Conservation (phyloP, 495 filamentous ascomycete species). For the Letharia columbiana region DNA sequence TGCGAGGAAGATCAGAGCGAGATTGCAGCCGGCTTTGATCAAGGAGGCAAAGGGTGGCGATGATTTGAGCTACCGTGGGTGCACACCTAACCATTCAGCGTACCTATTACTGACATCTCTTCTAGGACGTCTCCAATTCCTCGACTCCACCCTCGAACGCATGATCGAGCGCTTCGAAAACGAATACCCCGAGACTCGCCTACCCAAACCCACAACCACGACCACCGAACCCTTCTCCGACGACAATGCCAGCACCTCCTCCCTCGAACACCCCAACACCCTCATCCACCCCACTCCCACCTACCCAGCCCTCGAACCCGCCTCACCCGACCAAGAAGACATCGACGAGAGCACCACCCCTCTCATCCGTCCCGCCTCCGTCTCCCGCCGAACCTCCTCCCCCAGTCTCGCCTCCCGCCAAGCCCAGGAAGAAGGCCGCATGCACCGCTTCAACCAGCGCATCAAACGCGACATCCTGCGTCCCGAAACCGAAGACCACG, state of each 20-base stretch:
- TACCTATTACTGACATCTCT: slow-evolving; percentile 21
- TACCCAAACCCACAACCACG: slow-evolving; percentile 28
- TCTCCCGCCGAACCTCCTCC: slow-evolving; percentile 66
- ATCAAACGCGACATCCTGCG: slow-evolving; percentile 62
- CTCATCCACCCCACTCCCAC: slow-evolving; percentile 45
- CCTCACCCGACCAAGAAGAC: slow-evolving; percentile 34
- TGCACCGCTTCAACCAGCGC: slow-evolving; percentile 76
- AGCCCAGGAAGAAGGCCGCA: slow-evolving; percentile 79
- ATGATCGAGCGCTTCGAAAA: slow-evolving; percentile 95
- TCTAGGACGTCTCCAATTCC: slow-evolving; percentile 72
- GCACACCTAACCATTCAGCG: slow-evolving; percentile 21
- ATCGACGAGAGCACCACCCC: slow-evolving; percentile 29
- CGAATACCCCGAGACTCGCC: slow-evolving; percentile 83
- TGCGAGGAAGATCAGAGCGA: slow-evolving; percentile 75
- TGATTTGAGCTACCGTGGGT: slow-evolving; percentile 68
- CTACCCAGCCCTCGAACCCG: slow-evolving; percentile 34
- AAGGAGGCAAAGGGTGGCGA: slow-evolving; percentile 61
- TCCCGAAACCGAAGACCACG: slow-evolving; percentile 33
- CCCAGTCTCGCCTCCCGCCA: slow-evolving; percentile 72
- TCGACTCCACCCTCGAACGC: slow-evolving; percentile 76
- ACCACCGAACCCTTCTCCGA: slow-evolving; percentile 29
- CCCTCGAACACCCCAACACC: slow-evolving; percentile 31
- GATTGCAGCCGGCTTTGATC: slow-evolving; percentile 76
- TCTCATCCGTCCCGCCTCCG: slow-evolving; percentile 33
- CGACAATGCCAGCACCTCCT: slow-evolving; percentile 31